These are phyloP conservation scores for Botryotinia calthae DNA, from an alignment of 2,329 filamentous ascomycete genomes.

Conservation along the genomic window DNA sequence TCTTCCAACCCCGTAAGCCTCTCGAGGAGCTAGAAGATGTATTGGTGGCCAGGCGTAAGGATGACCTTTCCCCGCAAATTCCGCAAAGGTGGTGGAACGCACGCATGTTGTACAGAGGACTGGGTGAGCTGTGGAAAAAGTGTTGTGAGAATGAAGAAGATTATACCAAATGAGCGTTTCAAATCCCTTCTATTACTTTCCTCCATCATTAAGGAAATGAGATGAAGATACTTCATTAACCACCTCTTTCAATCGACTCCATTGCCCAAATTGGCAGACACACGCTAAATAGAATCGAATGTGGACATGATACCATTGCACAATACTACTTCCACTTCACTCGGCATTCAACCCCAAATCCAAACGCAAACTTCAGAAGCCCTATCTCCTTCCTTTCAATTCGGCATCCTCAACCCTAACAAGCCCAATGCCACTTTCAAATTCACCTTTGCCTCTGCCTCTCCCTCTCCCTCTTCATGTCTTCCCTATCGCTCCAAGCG, in stretches of 20 bases:
- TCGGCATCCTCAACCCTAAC: neutral
- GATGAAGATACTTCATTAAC: constrained; percentile 35
- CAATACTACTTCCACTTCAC: constrained; percentile 13
- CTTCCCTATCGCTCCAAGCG: constrained; percentile 32
- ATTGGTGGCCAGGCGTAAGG: neutral
- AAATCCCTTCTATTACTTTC: neutral
- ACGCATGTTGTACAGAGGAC: neutral
- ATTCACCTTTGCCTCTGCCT: constrained; percentile 42
- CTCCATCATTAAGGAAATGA: constrained; percentile 37
- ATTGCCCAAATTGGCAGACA: neutral
- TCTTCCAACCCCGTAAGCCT: neutral
- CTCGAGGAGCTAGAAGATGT: neutral
- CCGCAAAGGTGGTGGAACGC: neutral
- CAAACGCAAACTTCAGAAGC: constrained; percentile 10
- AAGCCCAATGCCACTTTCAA: constrained; percentile 16
- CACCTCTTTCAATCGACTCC: constrained; percentile 3
- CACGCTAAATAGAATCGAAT: constrained; percentile 19
- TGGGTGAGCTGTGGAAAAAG: neutral
- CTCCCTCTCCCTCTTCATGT: constrained; percentile 31
- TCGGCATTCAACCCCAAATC: constrained; percentile 26
- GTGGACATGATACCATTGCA: constrained; percentile 37
- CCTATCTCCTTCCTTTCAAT: constrained; percentile 20
- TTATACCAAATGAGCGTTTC: neutral
- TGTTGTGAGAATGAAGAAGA: neutral
- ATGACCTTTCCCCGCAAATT: constrained; percentile 5